These are phyloP conservation scores for Baorangia bicolor DNA, from an alignment of 768 basidiomycete species.

Conservation along the genomic window DNA sequence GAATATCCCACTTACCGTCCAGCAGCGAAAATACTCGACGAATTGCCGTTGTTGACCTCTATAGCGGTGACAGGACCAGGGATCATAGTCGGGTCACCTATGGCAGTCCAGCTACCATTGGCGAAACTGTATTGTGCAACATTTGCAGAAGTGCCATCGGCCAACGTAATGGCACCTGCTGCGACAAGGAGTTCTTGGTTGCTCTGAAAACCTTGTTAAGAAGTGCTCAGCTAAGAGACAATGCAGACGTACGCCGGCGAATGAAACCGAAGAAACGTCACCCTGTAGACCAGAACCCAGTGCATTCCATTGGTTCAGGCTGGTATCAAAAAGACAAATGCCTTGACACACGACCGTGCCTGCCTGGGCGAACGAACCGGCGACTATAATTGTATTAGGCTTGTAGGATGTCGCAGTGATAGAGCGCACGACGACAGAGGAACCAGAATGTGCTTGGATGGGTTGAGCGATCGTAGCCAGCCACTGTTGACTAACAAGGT, in stretches of 20 bases:
- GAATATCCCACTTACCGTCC: constrained; percentile 61
- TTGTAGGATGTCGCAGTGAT: constrained; percentile 63
- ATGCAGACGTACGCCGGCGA: constrained; percentile 66
- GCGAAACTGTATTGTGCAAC: constrained; percentile 71
- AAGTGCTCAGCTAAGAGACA: not conserved
- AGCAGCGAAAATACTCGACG: constrained; percentile 85
- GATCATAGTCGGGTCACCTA: constrained; percentile 60
- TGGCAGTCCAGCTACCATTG: constrained; percentile 70
- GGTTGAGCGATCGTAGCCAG: constrained; percentile 54
- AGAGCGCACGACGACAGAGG: constrained; percentile 65
- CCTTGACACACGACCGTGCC: constrained; percentile 73
- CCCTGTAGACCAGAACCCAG: constrained; percentile 83
- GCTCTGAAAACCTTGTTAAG: constrained; percentile 39
- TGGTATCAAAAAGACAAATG: constrained; percentile 74
- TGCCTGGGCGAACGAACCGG: constrained; percentile 82
- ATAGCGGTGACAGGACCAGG: constrained; percentile 92
- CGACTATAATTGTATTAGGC: constrained; percentile 68
- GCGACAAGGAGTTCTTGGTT: constrained; percentile 71
- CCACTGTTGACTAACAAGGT: constrained; percentile 68
- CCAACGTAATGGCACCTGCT: constrained; percentile 74
- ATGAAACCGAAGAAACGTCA: constrained; percentile 73
- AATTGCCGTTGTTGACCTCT: constrained; percentile 77
- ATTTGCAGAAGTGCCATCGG: constrained; percentile 62
- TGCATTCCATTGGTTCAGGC: constrained; percentile 71
- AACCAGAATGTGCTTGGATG: constrained; percentile 54